A percentile compares a stretch with the other conserved stretches of the same genome.
phyloP scores from a whole-genome alignment of 2,329 filamentous ascomycete genomes.

The Aspergillus pseudonomiae region DNA sequence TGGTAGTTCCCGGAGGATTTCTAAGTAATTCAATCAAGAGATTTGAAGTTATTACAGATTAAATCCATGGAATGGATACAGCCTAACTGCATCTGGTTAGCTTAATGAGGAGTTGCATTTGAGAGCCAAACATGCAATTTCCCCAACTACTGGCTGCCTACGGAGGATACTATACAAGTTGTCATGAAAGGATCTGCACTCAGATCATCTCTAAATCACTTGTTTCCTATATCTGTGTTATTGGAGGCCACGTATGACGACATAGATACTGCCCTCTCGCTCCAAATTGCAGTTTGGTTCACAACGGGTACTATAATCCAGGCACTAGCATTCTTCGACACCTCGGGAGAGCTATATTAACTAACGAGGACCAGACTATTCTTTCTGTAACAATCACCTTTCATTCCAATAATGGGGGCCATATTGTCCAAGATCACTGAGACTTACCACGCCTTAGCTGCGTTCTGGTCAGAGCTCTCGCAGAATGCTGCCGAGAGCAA shows the following conservation, averaged over 20 bases:
- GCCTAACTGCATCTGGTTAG: neutral
- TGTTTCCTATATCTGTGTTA: too few relatives aligned
- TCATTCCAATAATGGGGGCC: constrained; percentile 5
- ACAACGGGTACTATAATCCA: neutral
- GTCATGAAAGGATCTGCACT: too few relatives aligned
- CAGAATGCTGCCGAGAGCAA: constrained; percentile 2
- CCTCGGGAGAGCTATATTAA: neutral
- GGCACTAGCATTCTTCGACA: neutral
- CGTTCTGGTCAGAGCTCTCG: constrained; percentile 5
- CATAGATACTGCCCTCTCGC: neutral
- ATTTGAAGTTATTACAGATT: too few relatives aligned
- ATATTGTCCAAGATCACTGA: constrained; percentile 1
- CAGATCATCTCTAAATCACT: too few relatives aligned
- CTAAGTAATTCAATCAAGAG: neutral
- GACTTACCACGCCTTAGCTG: constrained; percentile 3
- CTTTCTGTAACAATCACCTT: neutral
- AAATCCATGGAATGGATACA: neutral
- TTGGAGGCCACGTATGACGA: too few relatives aligned
- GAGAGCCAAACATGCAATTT: neutral
- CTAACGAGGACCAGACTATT: neutral
- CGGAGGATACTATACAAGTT: neutral
- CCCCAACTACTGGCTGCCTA: neutral
- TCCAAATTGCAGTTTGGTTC: neutral
- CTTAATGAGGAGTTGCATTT: neutral
- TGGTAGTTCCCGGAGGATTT: neutral